These are phyloP conservation scores for Begonia loranthoides DNA, from an alignment of 306 rosid genomes.

Conservation along the genomic window DNA sequence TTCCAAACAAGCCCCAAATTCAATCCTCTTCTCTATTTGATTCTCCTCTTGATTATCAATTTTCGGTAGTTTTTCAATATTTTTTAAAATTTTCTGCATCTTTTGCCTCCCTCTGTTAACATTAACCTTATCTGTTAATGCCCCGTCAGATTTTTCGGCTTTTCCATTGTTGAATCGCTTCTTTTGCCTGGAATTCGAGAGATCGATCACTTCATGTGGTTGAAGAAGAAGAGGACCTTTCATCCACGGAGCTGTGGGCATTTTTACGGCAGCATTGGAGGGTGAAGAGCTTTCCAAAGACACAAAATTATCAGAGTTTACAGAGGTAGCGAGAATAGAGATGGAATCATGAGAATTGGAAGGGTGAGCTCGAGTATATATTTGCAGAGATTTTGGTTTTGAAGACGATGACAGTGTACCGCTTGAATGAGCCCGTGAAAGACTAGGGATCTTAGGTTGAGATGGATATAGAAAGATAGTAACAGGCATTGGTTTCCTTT, in stretches of 20 bases:
- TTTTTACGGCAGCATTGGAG: conserved; percentile 26
- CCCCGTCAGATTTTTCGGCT: conserved; percentile 12
- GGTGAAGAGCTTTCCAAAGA: conserved; percentile 10
- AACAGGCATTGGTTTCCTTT: conserved; percentile 12
- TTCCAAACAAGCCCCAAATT: conserved; percentile 29
- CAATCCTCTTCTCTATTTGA: conserved; percentile 18
- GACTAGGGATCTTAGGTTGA: neutral
- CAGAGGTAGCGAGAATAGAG: conserved; percentile 12
- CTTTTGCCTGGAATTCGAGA: conserved; percentile 20
- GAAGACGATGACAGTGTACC: conserved; percentile 27
- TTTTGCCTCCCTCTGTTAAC: conserved; percentile 38
- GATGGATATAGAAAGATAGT: conserved; percentile 18
- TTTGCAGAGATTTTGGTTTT: conserved; percentile 15
- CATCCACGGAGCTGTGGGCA: conserved; percentile 79
- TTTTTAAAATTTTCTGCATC: conserved; percentile 36
- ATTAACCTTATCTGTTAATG: conserved; percentile 21
- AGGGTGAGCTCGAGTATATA: conserved; percentile 8
- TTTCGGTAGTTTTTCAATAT: conserved; percentile 32
- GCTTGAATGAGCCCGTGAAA: conserved; percentile 9
- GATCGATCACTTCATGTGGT: conserved; percentile 32
- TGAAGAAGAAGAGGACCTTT: conserved; percentile 46
- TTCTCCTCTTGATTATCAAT: conserved; percentile 10
- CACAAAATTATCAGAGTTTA: neutral
- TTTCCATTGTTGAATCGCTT: conserved; percentile 11
- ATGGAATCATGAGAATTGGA: conserved; percentile 10